Conservation (phyloP, 2,329 filamentous ascomycete species). For the Pseudogymnoascus pannorum region DNA sequence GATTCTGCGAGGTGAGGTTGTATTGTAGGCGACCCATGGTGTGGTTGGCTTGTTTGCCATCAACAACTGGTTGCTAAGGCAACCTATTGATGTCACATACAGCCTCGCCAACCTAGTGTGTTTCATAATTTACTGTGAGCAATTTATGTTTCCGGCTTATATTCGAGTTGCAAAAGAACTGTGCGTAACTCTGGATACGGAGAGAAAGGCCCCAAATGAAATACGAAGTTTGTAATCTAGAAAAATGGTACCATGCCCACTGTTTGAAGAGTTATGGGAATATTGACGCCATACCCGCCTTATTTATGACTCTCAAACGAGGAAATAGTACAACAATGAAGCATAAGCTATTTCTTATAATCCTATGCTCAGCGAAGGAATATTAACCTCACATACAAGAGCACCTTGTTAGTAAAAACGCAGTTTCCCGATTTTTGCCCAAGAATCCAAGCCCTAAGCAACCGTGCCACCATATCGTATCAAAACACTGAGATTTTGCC, state of each 20-base stretch:
- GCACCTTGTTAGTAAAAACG: neutral
- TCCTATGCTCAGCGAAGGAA: neutral
- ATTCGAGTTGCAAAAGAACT: neutral
- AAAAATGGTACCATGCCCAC: neutral
- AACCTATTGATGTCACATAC: neutral
- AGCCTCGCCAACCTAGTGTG: neutral
- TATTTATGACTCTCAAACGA: neutral
- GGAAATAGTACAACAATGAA: neutral
- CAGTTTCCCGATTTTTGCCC: neutral
- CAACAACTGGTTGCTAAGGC: constrained; percentile 1
- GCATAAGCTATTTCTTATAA: neutral
- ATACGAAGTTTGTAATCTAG: neutral
- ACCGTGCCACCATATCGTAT: neutral
- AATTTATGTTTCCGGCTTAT: constrained; percentile 5
- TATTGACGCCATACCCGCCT: neutral
- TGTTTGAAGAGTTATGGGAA: neutral
- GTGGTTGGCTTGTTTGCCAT: constrained; percentile 8
- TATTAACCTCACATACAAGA: neutral
- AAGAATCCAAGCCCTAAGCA: neutral
- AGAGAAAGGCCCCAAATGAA: neutral
- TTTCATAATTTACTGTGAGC: constrained; percentile 6
- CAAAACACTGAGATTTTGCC: neutral
- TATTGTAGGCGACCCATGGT: constrained; percentile 4
- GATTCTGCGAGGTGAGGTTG: constrained; percentile 7
- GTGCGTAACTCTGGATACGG: constrained; percentile 6